phyloP scores from a whole-genome alignment of 306 rosid genomes.

The Notholithocarpus densiflorus region DNA sequence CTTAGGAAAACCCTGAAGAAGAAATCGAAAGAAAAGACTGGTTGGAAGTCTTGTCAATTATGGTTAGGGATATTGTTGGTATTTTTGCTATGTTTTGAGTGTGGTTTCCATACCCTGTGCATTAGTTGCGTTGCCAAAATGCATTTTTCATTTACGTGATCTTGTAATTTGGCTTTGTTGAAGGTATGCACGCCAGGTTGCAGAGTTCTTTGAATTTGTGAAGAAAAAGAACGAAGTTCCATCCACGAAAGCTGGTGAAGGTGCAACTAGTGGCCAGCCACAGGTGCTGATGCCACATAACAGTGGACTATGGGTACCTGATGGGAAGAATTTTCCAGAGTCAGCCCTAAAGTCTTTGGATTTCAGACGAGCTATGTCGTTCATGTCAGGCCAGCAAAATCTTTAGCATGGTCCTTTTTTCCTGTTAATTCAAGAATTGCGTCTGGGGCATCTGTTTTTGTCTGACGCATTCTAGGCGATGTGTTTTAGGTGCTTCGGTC shows the following conservation, averaged over 20 bases:
- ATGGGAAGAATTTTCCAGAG: constrained; percentile 54
- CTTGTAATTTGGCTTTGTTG: constrained; percentile 24
- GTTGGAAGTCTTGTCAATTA: not conserved
- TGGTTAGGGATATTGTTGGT: not conserved
- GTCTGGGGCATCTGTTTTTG: constrained; percentile 1
- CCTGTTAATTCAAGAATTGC: not conserved
- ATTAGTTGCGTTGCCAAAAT: not conserved
- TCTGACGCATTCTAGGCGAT: constrained; percentile 22
- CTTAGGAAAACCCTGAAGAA: not conserved
- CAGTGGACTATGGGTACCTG: constrained; percentile 74
- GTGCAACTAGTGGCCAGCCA: constrained; percentile 38
- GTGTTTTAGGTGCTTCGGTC: constrained; percentile 33
- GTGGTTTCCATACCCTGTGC: not conserved
- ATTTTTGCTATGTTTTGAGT: not conserved
- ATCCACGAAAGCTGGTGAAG: constrained; percentile 40
- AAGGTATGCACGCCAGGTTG: constrained; percentile 97
- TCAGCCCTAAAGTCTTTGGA: constrained; percentile 60
- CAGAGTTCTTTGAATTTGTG: constrained; percentile 87
- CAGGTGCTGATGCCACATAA: constrained; percentile 56
- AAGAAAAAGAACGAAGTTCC: constrained; percentile 67
- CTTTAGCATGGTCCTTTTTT: not conserved
- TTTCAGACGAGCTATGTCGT: constrained; percentile 65
- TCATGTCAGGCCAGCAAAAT: constrained; percentile 52
- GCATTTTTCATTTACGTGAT: not conserved
- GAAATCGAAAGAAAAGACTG: not conserved